A percentile compares a stretch with the other conserved stretches of the same genome.
Conservation (phyloP, 192 early-diverging fungal species). For the Coemansia brasiliensis region DNA sequence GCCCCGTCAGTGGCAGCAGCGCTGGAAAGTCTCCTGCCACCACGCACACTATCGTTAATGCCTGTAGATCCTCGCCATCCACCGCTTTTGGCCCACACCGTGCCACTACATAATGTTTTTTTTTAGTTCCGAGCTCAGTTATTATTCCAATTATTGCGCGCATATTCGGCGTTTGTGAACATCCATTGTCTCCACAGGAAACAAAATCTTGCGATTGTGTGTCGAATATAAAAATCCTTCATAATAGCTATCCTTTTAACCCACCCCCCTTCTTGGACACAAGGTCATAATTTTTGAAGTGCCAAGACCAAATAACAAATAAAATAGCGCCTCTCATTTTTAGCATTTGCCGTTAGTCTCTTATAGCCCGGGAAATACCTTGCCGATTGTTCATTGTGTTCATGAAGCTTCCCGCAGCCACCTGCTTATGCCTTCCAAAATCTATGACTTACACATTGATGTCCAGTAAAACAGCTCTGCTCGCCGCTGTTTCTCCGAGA, state of each 20-base stretch:
- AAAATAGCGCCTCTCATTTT: not conserved
- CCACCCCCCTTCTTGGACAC: not conserved
- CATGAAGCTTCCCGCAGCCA: not conserved
- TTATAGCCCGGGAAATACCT: not conserved
- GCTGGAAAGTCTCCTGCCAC: constrained; percentile 48
- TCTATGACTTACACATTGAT: constrained; percentile 42
- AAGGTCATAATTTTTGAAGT: not conserved
- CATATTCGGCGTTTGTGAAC: too few species aligned
- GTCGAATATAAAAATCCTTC: too few species aligned
- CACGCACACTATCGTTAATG: constrained; percentile 49
- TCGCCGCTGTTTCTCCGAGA: constrained; percentile 36
- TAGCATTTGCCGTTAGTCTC: too few species aligned
- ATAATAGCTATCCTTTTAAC: not conserved
- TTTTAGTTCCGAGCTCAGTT: not conserved
- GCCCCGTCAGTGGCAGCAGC: constrained; percentile 45
- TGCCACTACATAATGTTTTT: constrained; percentile 43
- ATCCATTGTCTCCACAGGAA: not conserved
- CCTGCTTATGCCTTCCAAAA: not conserved
- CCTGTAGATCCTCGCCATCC: constrained; percentile 39
- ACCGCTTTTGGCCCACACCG: constrained; percentile 27
- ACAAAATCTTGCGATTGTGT: not conserved
- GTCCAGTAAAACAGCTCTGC: constrained; percentile 53
- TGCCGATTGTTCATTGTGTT: not conserved
- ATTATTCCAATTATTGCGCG: not conserved
- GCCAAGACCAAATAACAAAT: constrained; percentile 2